Percentiles rank a stretch among this genome's conserved stretches.
Conservation (phyloP, 352 stramenopile genomes). For the Blastocystis sp. region DNA sequence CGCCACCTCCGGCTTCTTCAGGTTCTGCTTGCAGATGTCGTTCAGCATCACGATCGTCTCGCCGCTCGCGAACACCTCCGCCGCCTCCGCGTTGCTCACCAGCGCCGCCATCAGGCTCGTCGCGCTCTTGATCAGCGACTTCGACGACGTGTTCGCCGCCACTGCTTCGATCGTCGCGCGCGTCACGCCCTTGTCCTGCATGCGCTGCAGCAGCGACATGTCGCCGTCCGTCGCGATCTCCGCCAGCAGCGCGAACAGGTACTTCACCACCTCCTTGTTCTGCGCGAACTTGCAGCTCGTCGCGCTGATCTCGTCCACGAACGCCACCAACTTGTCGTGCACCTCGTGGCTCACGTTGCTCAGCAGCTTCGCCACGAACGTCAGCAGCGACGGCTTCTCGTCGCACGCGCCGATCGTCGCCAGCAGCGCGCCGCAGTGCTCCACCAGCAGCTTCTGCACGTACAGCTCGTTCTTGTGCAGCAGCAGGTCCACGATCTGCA, state of each 20-base stretch:
- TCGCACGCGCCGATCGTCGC: neutral
- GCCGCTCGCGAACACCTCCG: conserved; percentile 24
- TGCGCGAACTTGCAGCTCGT: conserved; percentile 10
- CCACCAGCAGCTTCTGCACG: conserved; percentile 48
- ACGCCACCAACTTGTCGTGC: conserved; percentile 5
- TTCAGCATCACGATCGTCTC: conserved; percentile 66
- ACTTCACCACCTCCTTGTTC: conserved; percentile 52
- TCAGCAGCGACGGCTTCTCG: conserved; percentile 11
- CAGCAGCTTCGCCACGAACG: conserved; percentile 33
- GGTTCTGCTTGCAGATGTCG: conserved; percentile 29
- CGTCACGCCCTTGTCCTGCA: conserved; percentile 59
- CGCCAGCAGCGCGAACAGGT: conserved; percentile 49
- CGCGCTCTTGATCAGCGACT: conserved; percentile 51
- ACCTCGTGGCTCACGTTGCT: conserved; percentile 25
- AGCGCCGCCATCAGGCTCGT: conserved; percentile 59
- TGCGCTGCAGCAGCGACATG: conserved; percentile 14
- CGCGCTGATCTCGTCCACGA: conserved; percentile 29
- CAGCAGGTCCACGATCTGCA: conserved; percentile 39
- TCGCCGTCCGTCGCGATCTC: conserved; percentile 50
- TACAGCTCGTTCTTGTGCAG: conserved; percentile 29
- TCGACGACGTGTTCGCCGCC: conserved; percentile 1
- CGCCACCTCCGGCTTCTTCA: conserved; percentile 62
- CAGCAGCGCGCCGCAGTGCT: conserved; percentile 51
- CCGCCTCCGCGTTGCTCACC: conserved; percentile 29
- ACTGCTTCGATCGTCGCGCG: conserved; percentile 39